Conservation (phyloP, 1,139 yeast genomes). For the Diutina pseudorugosa region DNA sequence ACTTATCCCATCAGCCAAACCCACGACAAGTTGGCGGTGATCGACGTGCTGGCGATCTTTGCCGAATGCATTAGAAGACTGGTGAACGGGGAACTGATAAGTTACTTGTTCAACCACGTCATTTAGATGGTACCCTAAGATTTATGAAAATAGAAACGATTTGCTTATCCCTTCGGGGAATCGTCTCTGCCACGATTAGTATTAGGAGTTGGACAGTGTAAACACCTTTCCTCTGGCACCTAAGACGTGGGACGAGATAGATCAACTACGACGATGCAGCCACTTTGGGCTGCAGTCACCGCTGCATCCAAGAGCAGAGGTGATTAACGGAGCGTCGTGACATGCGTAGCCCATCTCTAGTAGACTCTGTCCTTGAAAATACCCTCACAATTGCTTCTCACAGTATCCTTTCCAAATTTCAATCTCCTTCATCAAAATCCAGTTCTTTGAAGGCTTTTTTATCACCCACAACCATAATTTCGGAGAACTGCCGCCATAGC, state of each 20-base stretch:
- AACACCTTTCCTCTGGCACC: background rate
- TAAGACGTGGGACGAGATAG: background rate
- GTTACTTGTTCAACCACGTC: conserved; percentile 61
- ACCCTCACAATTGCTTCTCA: too few relatives aligned
- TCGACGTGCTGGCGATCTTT: conserved; percentile 88
- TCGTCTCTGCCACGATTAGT: background rate
- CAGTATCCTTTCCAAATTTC: too few relatives aligned
- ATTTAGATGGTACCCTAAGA: background rate
- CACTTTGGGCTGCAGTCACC: conserved; percentile 2
- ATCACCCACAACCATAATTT: too few relatives aligned
- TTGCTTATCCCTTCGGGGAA: background rate
- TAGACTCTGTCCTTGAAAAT: too few relatives aligned
- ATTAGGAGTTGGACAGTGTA: background rate
- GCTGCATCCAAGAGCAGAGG: background rate
- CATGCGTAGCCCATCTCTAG: background rate
- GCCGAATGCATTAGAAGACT: conserved; percentile 98
- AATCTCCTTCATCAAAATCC: too few relatives aligned
- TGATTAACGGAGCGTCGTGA: conserved; percentile 4
- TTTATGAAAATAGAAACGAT: conserved; percentile 2
- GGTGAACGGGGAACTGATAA: conserved; percentile 93
- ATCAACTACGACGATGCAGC: conserved; percentile 3
- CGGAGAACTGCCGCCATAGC: too few relatives aligned
- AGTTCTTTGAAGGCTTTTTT: too few relatives aligned
- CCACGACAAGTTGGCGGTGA: conserved; percentile 58
- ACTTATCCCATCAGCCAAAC: conserved; percentile 77